Conservation (phyloP, 1,284 basidiomycete genomes). For the Kalmanozyma brasiliensis region DNA sequence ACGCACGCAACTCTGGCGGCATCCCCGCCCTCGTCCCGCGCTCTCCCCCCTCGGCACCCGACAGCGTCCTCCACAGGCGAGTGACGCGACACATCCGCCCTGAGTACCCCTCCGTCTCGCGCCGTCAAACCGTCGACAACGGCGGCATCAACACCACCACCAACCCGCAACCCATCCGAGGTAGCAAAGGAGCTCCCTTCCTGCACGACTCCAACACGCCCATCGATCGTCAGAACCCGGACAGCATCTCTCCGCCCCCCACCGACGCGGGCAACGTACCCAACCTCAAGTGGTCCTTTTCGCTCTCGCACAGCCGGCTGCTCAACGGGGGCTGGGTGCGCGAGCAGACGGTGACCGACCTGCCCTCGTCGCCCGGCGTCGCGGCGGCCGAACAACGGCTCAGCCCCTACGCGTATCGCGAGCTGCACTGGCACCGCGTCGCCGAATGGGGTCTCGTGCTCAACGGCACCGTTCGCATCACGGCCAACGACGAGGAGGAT, state of each 20-base stretch:
- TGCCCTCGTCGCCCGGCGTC: constrained; percentile 3
- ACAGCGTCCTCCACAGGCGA: constrained; percentile 15
- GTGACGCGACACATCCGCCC: constrained; percentile 23
- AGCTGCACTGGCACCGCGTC: constrained; percentile 26
- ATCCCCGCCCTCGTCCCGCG: constrained; percentile 1
- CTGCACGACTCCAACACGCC: constrained; percentile 11
- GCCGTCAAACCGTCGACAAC: background rate
- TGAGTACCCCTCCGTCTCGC: background rate
- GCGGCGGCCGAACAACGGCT: constrained; percentile 12
- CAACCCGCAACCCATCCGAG: constrained; percentile 13
- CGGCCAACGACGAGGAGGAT: constrained; percentile 74
- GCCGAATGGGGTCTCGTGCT: constrained; percentile 59
- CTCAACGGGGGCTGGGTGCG: constrained; percentile 16
- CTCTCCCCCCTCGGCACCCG: background rate
- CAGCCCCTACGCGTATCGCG: constrained; percentile 15
- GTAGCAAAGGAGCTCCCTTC: constrained; percentile 10
- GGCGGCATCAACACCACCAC: constrained; percentile 2
- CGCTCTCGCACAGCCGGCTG: constrained; percentile 4
- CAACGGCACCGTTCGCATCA: constrained; percentile 69
- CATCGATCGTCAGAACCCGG: constrained; percentile 13
- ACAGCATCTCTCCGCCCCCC: constrained; percentile 6
- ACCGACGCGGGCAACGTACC: constrained; percentile 9
- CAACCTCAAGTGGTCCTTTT: constrained; percentile 19
- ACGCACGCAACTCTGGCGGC: background rate
- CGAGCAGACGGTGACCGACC: constrained; percentile 10